These are phyloP conservation scores for Andrographis paniculata DNA, from an alignment of 305 asterid genomes.

Conservation along the genomic window DNA sequence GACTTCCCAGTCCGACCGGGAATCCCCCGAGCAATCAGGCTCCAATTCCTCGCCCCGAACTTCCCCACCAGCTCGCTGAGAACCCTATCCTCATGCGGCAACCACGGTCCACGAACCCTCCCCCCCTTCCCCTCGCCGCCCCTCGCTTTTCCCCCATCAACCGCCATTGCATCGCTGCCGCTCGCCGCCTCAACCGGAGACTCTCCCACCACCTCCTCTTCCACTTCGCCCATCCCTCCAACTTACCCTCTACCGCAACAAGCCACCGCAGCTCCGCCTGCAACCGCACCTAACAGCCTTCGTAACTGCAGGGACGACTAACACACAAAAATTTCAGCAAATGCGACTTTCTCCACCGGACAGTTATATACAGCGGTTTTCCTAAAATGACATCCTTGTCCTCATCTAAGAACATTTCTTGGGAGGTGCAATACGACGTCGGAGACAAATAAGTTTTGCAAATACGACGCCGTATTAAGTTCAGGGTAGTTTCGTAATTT, in stretches of 20 bases:
- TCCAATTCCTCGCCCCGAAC: conserved; percentile 84
- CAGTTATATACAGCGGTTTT: conserved; percentile 18
- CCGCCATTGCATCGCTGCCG: conserved; percentile 22
- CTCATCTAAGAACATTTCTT: no score
- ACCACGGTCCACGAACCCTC: conserved; percentile 68
- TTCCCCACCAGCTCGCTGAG: conserved; percentile 45
- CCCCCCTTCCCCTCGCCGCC: background rate
- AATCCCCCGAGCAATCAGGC: conserved; percentile 75
- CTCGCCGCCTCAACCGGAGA: background rate
- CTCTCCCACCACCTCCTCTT: conserved; percentile 2
- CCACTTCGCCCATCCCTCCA: conserved; percentile 9
- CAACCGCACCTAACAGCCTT: conserved; percentile 31
- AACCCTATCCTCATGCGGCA: conserved; percentile 54
- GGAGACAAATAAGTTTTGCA: background rate
- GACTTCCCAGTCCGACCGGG: conserved; percentile 87
- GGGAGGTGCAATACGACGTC: no score
- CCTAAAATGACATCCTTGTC: conserved; percentile 20
- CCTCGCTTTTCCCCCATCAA: background rate
- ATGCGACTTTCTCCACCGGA: conserved; percentile 21
- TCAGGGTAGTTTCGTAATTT: no score
- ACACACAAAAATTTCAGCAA: conserved; percentile 9
- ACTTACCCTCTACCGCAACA: background rate
- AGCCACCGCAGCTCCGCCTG: conserved; percentile 19
- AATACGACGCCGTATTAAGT: conserved; percentile 7
- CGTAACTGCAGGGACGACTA: conserved; percentile 24